phyloP scores from a whole-genome alignment of 352 stramenopile genomes.

The Phytophthora cryptogea region DNA sequence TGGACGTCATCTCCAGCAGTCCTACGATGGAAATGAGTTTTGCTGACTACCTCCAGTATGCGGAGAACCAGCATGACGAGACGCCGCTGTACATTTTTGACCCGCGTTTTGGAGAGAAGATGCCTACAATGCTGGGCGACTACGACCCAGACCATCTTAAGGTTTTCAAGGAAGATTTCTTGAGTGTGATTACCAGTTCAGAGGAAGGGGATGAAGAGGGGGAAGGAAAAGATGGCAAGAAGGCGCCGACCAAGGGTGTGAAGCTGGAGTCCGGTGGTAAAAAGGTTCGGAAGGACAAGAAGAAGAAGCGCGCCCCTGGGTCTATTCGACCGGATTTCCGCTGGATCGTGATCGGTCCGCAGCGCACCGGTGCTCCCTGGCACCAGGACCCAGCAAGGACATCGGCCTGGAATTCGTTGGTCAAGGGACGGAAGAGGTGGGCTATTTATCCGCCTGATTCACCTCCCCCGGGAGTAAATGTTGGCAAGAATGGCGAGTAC shows the following conservation, averaged over 20 bases:
- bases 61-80: constrained; percentile 72
- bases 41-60: constrained; percentile 72
- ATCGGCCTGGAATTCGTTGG: constrained; percentile 95
- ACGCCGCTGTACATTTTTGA: constrained; percentile 91
- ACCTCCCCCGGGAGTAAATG: constrained; percentile 66
- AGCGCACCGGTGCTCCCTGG: constrained; percentile 91
- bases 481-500: constrained; percentile 54
- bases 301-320: constrained; percentile 34
- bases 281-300: constrained; percentile 45
- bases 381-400: constrained; percentile 96
- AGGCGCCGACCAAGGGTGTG: constrained; percentile 20
- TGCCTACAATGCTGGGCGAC: constrained; percentile 68
- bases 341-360: constrained; percentile 84
- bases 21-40: constrained; percentile 80
- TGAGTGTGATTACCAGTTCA: constrained; percentile 41
- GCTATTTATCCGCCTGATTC: constrained; percentile 93
- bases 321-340: constrained; percentile 70
- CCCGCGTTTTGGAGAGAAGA: constrained; percentile 80
- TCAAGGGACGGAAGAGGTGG: constrained; percentile 96
- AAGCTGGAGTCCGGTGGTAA: constrained; percentile 42
- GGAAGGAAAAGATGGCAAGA: constrained; percentile 16
- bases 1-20: constrained; percentile 62
- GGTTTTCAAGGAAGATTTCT: constrained; percentile 80
- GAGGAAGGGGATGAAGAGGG: constrained; percentile 23
- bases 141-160: constrained; percentile 67